Percentiles rank a stretch among this genome's conserved stretches.
Evolutionary conservation across 768 basidiomycete genomes (phyloP).

Genomic region (Collybiopsis confluens): DNA sequence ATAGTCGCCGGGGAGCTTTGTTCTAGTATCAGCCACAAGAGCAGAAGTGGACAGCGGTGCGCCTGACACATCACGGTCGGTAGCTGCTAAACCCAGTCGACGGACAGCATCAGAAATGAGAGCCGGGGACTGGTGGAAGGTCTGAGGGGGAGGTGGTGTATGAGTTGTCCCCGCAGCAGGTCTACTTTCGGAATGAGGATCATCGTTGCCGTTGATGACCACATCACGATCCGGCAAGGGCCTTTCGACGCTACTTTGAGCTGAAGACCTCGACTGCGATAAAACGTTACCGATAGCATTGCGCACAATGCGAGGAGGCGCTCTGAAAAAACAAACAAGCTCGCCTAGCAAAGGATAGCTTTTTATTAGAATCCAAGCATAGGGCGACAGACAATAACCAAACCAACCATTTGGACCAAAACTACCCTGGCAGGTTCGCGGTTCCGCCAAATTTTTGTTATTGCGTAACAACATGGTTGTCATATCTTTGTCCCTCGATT

Average conservation of each 20-base stretch:
- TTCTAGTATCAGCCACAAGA: too few relatives aligned
- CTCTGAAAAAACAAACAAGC: slow-evolving; percentile 81
- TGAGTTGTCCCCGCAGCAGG: slow-evolving; percentile 11
- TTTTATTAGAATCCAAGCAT: neutral
- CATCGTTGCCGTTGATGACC: slow-evolving; percentile 10
- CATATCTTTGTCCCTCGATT: slow-evolving; percentile 40
- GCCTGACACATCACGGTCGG: slow-evolving; percentile 32
- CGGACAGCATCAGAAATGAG: slow-evolving; percentile 72
- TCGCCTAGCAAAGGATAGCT: slow-evolving; percentile 56
- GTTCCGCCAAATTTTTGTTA: slow-evolving; percentile 78
- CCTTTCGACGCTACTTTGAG: slow-evolving; percentile 14
- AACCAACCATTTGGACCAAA: slow-evolving; percentile 83
- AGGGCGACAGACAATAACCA: neutral
- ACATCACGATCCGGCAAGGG: slow-evolving; percentile 16
- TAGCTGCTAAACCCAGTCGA: slow-evolving; percentile 57
- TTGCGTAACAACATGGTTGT: slow-evolving; percentile 53
- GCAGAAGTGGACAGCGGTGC: neutral
- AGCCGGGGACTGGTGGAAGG: slow-evolving; percentile 56
- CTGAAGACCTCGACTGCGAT: slow-evolving; percentile 36
- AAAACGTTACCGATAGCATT: slow-evolving; percentile 44
- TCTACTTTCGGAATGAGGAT: too few relatives aligned
- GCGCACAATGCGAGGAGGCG: slow-evolving; percentile 68
- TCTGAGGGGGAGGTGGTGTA: slow-evolving; percentile 17
- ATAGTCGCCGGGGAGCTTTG: too few relatives aligned
- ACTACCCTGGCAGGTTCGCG: slow-evolving; percentile 80